Evolutionary conservation across 495 filamentous ascomycete genomes (phyloP).

Genomic region (Physcia stellaris): DNA sequence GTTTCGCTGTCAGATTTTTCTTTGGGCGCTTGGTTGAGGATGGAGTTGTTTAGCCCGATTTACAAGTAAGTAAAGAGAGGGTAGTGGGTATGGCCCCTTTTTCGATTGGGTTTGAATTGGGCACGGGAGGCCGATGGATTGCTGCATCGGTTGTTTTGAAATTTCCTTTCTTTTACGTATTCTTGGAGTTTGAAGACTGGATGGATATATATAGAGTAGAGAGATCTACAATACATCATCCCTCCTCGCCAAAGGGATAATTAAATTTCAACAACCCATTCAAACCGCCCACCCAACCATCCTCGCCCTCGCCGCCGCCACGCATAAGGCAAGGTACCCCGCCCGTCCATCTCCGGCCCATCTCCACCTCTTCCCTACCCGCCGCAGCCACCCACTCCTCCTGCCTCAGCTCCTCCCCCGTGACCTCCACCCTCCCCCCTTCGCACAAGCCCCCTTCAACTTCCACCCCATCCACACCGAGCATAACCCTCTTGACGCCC

Average conservation of each 20-base stretch:
- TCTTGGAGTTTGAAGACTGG: too few species aligned
- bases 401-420: constrained; percentile 67
- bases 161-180: too few species aligned
- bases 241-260: constrained; percentile 81
- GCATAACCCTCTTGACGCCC: constrained; percentile 50
- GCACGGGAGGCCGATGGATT: too few species aligned
- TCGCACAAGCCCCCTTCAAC: constrained; percentile 61
- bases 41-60: too few species aligned
- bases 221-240: too few species aligned
- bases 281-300: constrained; percentile 93
- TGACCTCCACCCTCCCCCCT: constrained; percentile 54
- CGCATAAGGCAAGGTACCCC: constrained; percentile 46
- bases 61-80: too few species aligned
- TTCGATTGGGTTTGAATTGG: too few species aligned
- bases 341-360: constrained; percentile 39
- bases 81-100: too few species aligned
- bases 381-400: constrained; percentile 73
- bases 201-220: too few species aligned
- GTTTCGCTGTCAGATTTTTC: too few species aligned
- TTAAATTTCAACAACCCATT: constrained; percentile 96
- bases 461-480: constrained; percentile 69
- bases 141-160: too few species aligned
- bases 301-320: constrained; percentile 44
- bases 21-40: too few species aligned
- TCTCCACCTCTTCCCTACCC: constrained; percentile 51